Evolutionary conservation across 176 grass and related monocot species (phyloP).

Genomic region (Rhynchospora tenuis): DNA sequence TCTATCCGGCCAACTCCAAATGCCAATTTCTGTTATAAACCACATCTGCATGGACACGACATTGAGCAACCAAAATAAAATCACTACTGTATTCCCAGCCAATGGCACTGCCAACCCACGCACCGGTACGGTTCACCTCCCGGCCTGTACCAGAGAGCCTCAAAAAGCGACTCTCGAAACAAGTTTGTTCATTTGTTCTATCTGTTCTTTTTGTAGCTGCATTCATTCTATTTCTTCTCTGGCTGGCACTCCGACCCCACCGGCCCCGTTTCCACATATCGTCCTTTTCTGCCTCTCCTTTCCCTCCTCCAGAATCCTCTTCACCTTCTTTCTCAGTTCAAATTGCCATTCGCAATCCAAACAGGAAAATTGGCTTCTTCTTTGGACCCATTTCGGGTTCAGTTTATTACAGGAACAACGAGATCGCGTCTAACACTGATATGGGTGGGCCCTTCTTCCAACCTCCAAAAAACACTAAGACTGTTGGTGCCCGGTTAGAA

Average conservation of each 20-base stretch:
- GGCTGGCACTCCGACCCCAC: conserved; percentile 75
- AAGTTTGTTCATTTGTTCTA: conserved; percentile 70
- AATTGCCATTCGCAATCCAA: conserved; percentile 59
- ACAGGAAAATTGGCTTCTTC: conserved; percentile 56
- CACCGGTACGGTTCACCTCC: conserved; percentile 10
- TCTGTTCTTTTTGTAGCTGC: conserved; percentile 37
- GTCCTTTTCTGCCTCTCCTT: conserved; percentile 42
- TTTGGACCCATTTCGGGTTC: conserved; percentile 46
- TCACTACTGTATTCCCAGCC: background rate
- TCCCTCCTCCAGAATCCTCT: conserved; percentile 19
- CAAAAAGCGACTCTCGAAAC: conserved; percentile 33
- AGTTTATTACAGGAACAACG: conserved; percentile 41
- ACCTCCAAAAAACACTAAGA: conserved; percentile 52
- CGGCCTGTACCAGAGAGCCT: conserved; percentile 14
- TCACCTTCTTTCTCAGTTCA: conserved; percentile 30
- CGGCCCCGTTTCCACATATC: conserved; percentile 70
- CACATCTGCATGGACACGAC: background rate
- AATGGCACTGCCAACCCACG: conserved; percentile 14
- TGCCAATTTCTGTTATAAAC: conserved; percentile 22
- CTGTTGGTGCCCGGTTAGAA: conserved; percentile 23
- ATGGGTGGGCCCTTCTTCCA: conserved; percentile 43
- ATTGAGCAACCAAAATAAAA: background rate
- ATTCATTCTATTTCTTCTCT: conserved; percentile 58
- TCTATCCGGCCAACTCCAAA: conserved; percentile 7
- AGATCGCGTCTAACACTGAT: conserved; percentile 24